Base-by-base conservation (phyloP, 2,329 filamentous ascomycete species). In the Pseudocercospora fijiensis region DNA sequence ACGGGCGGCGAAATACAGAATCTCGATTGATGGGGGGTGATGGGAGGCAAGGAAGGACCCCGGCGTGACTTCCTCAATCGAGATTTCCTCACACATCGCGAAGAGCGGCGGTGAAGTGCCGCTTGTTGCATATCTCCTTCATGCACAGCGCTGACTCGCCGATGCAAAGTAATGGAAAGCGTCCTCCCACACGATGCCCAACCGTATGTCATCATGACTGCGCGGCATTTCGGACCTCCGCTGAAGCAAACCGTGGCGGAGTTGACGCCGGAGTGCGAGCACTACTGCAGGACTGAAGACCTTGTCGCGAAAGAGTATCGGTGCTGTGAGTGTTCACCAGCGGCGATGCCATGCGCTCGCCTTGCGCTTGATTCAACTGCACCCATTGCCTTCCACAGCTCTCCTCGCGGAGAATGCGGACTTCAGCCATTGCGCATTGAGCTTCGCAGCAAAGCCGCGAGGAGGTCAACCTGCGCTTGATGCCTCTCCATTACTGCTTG, bases 221-320 rank as follows among this genome's bases (percentile, higher is more conserved):
- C 33, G 13, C 33, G 33, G 33, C 45, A 49, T 24, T 49, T 49
- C 45, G 16, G 33, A 6, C 11, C 18, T 24, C 5, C 6, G 22
- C 45, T 49, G 4, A 20, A 20, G 18, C 22, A 10, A 16, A 22
- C 27, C 22, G 4, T 52, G 49, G 24, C 13, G 24, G 20, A 22
- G 49, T 13, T 27, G 20, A n/a, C 45, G 49, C 9, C 16, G 24
- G 13, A 16, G 16, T 24, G 49, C 20, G 10, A 27, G 24, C 10
- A 52, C 49, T 52, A 52, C 49, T 52, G 49, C 49, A 52, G 20
- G 49, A 52, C 24, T 52, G 49, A 52, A 52, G 49, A 52, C n/a
- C 13, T 16, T 37, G 33, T 37, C n/a, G 33, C 13, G 33, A 37
- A 37, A 37, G n/a, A n/a, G n/a, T n/a, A n/a, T n/a, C n/a, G n/a